Evolutionary conservation across 495 filamentous ascomycete species (phyloP).

Genomic region (Lasiosphaeriaceae sp.): DNA sequence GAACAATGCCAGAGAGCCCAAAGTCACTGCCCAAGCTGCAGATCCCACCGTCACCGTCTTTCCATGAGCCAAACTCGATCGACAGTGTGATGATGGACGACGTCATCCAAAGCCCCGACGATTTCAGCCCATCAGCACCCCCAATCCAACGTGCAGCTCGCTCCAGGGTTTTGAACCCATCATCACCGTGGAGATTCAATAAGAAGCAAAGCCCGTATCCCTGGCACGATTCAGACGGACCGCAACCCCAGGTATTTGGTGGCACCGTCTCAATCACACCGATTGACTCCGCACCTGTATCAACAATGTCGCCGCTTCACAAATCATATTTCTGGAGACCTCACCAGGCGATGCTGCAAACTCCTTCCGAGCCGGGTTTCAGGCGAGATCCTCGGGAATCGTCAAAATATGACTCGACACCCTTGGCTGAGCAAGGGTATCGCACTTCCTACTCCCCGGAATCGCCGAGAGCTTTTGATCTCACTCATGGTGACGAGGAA

Average conservation of each 20-base stretch:
- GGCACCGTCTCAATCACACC: slow-evolving; percentile 26
- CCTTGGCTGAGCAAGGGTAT: neutral
- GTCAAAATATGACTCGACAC: neutral
- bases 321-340: slow-evolving; percentile 3
- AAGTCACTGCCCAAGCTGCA: neutral
- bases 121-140: neutral
- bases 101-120: slow-evolving; percentile 12
- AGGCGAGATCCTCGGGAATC: slow-evolving; percentile 1
- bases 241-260: slow-evolving; percentile 20
- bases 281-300: slow-evolving; percentile 2
- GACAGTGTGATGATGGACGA: slow-evolving; percentile 22
- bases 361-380: neutral
- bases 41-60: slow-evolving; percentile 1
- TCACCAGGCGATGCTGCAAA: neutral
- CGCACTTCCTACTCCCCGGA: slow-evolving; percentile 8
- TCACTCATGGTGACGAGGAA: neutral
- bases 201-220: slow-evolving; percentile 18
- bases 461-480: slow-evolving; percentile 5
- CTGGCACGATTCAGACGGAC: slow-evolving; percentile 11
- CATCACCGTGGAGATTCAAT: slow-evolving; percentile 20
- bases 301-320: neutral
- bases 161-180: slow-evolving; percentile 12
- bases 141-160: neutral
- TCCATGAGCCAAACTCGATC: slow-evolving; percentile 6
- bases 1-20: neutral